A percentile compares a stretch with the other conserved stretches of the same genome.
Conservation (phyloP, 371 early-diverging fungal genomes). For the Rhizopus sp. region DNA sequence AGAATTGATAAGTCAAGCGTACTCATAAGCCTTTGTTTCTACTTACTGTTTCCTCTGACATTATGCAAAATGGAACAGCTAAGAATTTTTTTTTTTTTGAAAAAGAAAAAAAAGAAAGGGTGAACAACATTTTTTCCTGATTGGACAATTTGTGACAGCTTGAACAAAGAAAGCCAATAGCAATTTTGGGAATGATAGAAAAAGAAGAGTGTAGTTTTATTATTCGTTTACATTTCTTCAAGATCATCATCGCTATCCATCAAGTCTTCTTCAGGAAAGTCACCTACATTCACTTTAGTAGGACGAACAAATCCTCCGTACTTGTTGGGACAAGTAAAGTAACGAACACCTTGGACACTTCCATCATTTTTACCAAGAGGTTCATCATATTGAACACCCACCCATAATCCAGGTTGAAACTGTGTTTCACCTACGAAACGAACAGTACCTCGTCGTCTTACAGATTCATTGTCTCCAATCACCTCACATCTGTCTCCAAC, state of each 20-base stretch:
- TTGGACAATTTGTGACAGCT: slow-evolving; percentile 4
- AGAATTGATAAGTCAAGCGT: no score
- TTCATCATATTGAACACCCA: slow-evolving; percentile 95
- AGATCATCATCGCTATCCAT: slow-evolving; percentile 48
- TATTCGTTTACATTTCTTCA: slow-evolving; percentile 54
- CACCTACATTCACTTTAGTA: slow-evolving; percentile 82
- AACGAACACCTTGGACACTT: slow-evolving; percentile 73
- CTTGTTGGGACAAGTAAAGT: slow-evolving; percentile 74
- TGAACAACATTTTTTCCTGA: neutral
- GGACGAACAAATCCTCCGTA: slow-evolving; percentile 92
- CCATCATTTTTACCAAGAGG: slow-evolving; percentile 96
- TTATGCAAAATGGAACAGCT: slow-evolving; percentile 2
- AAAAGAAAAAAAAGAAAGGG: slow-evolving; percentile 1
- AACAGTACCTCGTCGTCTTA: slow-evolving; percentile 78
- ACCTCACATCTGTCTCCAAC: slow-evolving; percentile 91
- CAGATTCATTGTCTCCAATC: slow-evolving; percentile 41
- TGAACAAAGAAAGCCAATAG: neutral
- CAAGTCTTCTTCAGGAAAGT: slow-evolving; percentile 76
- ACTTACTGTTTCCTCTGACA: slow-evolving; percentile 6
- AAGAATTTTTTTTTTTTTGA: neutral
- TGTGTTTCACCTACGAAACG: slow-evolving; percentile 73
- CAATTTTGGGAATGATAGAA: neutral
- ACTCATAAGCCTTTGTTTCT: no score
- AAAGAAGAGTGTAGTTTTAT: neutral
- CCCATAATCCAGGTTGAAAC: slow-evolving; percentile 90